Conservation (phyloP, 768 basidiomycete species). For the Boletus rubescentipes region DNA sequence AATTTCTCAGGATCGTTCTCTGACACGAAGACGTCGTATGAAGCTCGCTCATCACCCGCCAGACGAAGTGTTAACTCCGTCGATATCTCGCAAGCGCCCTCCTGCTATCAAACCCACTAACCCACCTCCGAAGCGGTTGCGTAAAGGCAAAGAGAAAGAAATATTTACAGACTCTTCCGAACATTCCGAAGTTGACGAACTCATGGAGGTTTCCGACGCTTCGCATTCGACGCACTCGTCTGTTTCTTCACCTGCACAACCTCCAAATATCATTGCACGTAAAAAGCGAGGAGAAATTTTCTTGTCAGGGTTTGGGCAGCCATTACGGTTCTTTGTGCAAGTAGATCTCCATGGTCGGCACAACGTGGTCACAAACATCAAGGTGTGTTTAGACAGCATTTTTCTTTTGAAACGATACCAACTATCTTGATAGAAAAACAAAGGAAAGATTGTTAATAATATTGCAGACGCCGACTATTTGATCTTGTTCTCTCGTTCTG, state of each 20-base stretch:
- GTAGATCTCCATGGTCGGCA: conserved; percentile 59
- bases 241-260: conserved; percentile 15
- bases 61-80: conserved; percentile 7
- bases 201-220: conserved; percentile 6
- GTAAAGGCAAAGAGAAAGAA: conserved; percentile 32
- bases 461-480: conserved; percentile 60
- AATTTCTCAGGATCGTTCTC: conserved; percentile 6
- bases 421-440: conserved; percentile 51
- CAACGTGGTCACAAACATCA: conserved; percentile 52
- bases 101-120: conserved; percentile 16
- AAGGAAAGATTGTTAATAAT: conserved; percentile 55
- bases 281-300: conserved; percentile 42
- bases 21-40: conserved; percentile 3
- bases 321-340: conserved; percentile 63
- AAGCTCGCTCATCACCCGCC: conserved; percentile 4
- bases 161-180: conserved; percentile 18
- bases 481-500: conserved; percentile 53
- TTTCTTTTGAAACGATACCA: neutral
- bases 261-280: conserved; percentile 12
- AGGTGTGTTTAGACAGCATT: conserved; percentile 41
- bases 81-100: conserved; percentile 24
- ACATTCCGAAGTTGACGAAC: conserved; percentile 16
- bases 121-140: conserved; percentile 20
- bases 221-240: conserved; percentile 12
- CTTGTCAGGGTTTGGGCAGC: conserved; percentile 38